Percentiles rank a stretch among this genome's conserved stretches.
phyloP scores from a whole-genome alignment of 1,284 basidiomycete genomes.

The Tylopilus sp. region DNA sequence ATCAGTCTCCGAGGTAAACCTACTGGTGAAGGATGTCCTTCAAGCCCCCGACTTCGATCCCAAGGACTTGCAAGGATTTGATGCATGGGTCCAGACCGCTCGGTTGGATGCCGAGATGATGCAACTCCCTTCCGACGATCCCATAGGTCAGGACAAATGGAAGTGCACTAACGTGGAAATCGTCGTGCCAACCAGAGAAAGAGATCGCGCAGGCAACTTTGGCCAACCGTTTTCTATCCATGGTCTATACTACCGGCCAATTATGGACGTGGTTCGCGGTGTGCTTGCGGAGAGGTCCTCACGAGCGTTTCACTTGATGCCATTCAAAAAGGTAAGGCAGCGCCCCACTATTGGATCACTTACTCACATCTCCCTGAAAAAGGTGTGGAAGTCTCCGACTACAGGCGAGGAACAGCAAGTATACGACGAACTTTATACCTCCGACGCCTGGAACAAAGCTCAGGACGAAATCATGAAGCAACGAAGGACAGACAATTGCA shows the following conservation, averaged over 20 bases:
- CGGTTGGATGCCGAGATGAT: too few species aligned
- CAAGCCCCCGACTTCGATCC: neutral
- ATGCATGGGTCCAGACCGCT: neutral
- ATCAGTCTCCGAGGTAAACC: neutral
- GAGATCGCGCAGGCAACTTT: constrained; percentile 2
- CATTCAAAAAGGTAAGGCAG: constrained; percentile 14
- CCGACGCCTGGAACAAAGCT: constrained; percentile 16
- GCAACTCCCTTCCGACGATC: too few species aligned
- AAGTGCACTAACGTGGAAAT: too few species aligned
- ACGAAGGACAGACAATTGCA: too few species aligned
- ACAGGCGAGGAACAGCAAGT: neutral
- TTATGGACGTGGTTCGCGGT: neutral
- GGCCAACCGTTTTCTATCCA: neutral
- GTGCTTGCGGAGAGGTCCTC: neutral
- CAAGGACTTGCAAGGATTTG: neutral
- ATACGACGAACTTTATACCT: constrained; percentile 14
- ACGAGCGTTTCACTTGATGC: constrained; percentile 4
- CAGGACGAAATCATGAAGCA: constrained; percentile 33
- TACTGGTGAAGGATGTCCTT: neutral
- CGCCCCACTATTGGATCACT: too few species aligned
- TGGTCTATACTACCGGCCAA: neutral
- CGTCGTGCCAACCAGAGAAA: constrained; percentile 8
- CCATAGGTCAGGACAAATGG: too few species aligned
- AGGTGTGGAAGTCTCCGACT: constrained; percentile 1
- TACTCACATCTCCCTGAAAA: neutral